Base-by-base conservation (phyloP, 1,139 yeast species). In the Diutina scorzettiae region DNA sequence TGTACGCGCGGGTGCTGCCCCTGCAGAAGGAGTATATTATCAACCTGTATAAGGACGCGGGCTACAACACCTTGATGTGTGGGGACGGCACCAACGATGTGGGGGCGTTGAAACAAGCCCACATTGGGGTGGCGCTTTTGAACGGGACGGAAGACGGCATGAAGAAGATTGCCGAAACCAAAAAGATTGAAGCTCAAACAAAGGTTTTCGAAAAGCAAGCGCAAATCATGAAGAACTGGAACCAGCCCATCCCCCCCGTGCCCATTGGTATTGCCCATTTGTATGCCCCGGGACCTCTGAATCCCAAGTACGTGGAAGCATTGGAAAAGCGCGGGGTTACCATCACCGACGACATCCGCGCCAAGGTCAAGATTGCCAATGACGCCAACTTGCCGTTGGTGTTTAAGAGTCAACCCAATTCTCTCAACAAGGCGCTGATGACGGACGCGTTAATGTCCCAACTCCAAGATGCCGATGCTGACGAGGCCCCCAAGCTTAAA, bases 51-150 rank as follows among this genome's bases (percentile, higher is more conserved):
- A 91, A 91, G 61, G 81, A 78, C 46, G 76, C 87, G 58, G 97
- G 96, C 28, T 91, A 89, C 63, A 82, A 76, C 55, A 91, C 98
- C 28, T 73, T 93, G 53, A 91, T 91, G 99, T 91, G 98, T 66
- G 99, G 99, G 70, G 99, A 91, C 64, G 99, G 99, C 64, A 91
- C 99, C 28, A 91, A 91, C 59, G 99, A 91, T 69, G 98, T 91
- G 44, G 99, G 99, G 62, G 99, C 99, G 43, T 76, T 91, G 64
- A 93, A 91, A 62, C 97, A 91, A 66, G 97, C 99, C 7, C 96
- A 91, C 56, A 81, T 91, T 57, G 98, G 98, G 68, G 89, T 91
- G 57, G 99, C 99, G 14, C 69, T 91, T 51, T 73, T 93, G 59
- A 93, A 93, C 56, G 99, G 97, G 66, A 87, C 98, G 45, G 96